Evolutionary conservation across 2,329 filamentous ascomycete genomes (phyloP), one percentile per base, ranked within the genome.

Genomic region (Aspergillus tamarii): DNA sequence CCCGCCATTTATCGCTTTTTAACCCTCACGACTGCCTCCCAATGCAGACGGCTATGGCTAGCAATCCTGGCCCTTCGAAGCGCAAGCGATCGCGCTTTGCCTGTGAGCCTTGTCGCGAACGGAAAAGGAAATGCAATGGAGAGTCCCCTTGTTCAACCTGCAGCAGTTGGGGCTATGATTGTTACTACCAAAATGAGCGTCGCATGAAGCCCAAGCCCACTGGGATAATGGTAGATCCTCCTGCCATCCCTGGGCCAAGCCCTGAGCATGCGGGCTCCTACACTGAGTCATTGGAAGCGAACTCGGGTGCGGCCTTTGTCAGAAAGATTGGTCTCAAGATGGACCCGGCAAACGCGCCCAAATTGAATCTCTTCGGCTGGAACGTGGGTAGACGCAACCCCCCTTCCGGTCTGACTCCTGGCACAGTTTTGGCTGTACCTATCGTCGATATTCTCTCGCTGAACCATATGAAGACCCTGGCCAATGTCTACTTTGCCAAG

Each of bases 251-350:
- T 26, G 21, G n/a, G 8, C 28, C 48, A 2, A 52, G 48, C 34
- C 26, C 48, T 30, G 48, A n/a, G 26, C 16, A 52, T 32, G 28
- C 48, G 1, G 28, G 48, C 19, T 52, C 48, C 5, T 52, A 52
- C 28, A 52, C 48, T 3, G 48, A 52, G 28, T 32, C 48, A 19
- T 19, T 86, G 12, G 83, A 86, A 61, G 84, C 84, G 46, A 87
- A 87, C 65, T 86, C 84, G 0, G 84, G 83, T 0, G 81, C 85
- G 0, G 83, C 84, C 0, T 87, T 87, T 66, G 79, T 85, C 3
- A 74, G 83, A 48, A 78, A 80, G n/a, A 73, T 87, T 43, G 84
- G 81, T 0, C 77, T 85, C 48, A 79, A 81, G 46, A 74, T 87
- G 3, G 84, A 87, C 69, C 82, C 84, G 0, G 80, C 79, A 5